Conservation (phyloP, 352 stramenopile genomes). For the Globisporangium paddicum region DNA sequence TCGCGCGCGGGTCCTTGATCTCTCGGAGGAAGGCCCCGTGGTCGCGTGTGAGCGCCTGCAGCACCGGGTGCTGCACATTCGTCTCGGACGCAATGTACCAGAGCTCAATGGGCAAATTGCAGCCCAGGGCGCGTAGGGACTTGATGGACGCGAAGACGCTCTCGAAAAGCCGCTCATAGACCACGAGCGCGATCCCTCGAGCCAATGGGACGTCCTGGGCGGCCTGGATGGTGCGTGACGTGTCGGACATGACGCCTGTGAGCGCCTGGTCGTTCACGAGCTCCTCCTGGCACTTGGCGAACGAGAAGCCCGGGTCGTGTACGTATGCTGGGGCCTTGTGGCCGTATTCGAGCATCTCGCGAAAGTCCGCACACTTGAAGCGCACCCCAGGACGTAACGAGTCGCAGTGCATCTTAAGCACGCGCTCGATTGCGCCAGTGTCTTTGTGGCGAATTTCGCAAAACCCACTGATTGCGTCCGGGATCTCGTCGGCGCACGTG, state of each 20-base stretch:
- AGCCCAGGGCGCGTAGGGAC: constrained; percentile 32
- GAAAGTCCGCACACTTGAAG: constrained; percentile 44
- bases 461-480: constrained; percentile 37
- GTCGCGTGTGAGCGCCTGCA: constrained; percentile 27
- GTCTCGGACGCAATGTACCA: constrained; percentile 59
- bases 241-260: constrained; percentile 1
- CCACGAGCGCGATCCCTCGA: constrained; percentile 47
- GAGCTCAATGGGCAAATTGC: constrained; percentile 56
- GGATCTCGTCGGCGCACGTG: constrained; percentile 32
- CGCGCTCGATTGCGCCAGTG: constrained; percentile 23
- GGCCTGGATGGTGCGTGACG: constrained; percentile 12
- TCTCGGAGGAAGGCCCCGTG: constrained; percentile 55
- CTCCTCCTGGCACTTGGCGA: constrained; percentile 21
- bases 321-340: constrained; percentile 32
- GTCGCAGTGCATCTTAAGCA: constrained; percentile 63
- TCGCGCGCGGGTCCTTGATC: constrained; percentile 47
- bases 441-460: constrained; percentile 37
- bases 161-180: constrained; percentile 45
- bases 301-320: constrained; percentile 36
- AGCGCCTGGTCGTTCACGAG: constrained; percentile 27
- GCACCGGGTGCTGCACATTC: constrained; percentile 35
- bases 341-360: constrained; percentile 32
- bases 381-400: constrained; percentile 34
- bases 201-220: constrained; percentile 20
- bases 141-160: constrained; percentile 50